A percentile compares a stretch with the other conserved stretches of the same genome.
Conservation (phyloP, 2,329 filamentous ascomycete species). For the Myriosclerotinia duriaeana region DNA sequence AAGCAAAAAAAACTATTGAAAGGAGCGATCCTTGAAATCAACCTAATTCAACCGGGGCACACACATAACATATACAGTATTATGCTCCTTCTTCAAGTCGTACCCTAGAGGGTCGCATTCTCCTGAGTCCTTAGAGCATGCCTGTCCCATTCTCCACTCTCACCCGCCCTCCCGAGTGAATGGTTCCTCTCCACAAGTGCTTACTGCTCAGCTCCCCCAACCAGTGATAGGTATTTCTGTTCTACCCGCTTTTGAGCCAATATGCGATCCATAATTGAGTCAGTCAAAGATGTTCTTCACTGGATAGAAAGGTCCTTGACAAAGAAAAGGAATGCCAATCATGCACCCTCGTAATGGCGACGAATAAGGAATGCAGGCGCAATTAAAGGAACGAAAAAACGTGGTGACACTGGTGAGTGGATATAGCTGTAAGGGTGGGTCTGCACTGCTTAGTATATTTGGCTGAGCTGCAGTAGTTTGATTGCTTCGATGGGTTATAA, state of each 20-base stretch:
- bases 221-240: background rate
- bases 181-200: constrained; percentile 20
- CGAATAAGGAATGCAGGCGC: constrained; percentile 7
- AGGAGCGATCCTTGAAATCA: background rate
- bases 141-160: constrained; percentile 13
- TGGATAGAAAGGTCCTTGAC: background rate
- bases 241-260: background rate
- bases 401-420: constrained; percentile 11
- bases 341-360: constrained; percentile 19
- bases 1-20: background rate
- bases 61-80: constrained; percentile 12
- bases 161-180: constrained; percentile 12
- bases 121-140: background rate
- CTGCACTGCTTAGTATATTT: constrained; percentile 13
- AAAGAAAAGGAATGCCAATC: background rate
- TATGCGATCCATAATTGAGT: constrained; percentile 1
- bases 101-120: background rate
- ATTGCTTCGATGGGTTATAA: constrained; percentile 1
- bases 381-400: constrained; percentile 14
- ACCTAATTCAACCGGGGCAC: constrained; percentile 12
- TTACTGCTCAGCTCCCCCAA: constrained; percentile 10
- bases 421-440: background rate
- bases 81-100: constrained; percentile 15
- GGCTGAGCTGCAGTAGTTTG: constrained; percentile 6
- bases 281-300: constrained; percentile 5